A percentile compares a stretch with the other conserved stretches of the same genome.
Evolutionary conservation across 2,329 filamentous ascomycete genomes (phyloP).

Genomic region (Thelonectria blattea): DNA sequence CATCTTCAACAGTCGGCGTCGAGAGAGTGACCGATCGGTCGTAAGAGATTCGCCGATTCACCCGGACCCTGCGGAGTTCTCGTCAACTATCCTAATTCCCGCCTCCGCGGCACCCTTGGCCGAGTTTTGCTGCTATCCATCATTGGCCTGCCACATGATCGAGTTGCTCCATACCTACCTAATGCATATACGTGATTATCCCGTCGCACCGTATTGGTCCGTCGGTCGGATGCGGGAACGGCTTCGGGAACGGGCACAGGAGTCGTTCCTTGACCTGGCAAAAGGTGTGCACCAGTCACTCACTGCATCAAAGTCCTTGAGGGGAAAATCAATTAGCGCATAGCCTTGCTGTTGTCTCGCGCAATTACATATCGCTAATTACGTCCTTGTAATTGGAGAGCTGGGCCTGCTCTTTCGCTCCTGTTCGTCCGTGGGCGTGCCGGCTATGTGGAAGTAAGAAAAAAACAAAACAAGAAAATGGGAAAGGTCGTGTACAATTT

Average conservation of each 20-base stretch:
- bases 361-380: conserved; percentile 6
- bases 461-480: conserved; percentile 20
- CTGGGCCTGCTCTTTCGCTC: neutral
- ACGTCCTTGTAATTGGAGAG: conserved; percentile 1
- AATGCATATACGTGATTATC: neutral
- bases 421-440: too few species aligned
- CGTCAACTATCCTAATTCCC: conserved; percentile 22
- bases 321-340: neutral
- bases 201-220: neutral
- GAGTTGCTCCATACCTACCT: neutral
- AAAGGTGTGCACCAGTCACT: too few species aligned
- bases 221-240: too few species aligned
- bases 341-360: neutral
- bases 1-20: neutral
- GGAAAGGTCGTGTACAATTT: conserved; percentile 32
- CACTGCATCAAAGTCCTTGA: neutral
- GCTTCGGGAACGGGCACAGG: too few species aligned
- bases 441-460: conserved; percentile 3
- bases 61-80: conserved; percentile 26
- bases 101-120: conserved; percentile 12
- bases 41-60: conserved; percentile 30
- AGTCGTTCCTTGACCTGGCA: too few species aligned
- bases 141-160: too few species aligned
- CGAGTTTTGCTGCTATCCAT: neutral
- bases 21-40: conserved; percentile 21